A percentile compares a stretch with the other conserved stretches of the same genome.
phyloP scores from a whole-genome alignment of 2,329 filamentous ascomycete genomes.

The Lizonia empirigonia region DNA sequence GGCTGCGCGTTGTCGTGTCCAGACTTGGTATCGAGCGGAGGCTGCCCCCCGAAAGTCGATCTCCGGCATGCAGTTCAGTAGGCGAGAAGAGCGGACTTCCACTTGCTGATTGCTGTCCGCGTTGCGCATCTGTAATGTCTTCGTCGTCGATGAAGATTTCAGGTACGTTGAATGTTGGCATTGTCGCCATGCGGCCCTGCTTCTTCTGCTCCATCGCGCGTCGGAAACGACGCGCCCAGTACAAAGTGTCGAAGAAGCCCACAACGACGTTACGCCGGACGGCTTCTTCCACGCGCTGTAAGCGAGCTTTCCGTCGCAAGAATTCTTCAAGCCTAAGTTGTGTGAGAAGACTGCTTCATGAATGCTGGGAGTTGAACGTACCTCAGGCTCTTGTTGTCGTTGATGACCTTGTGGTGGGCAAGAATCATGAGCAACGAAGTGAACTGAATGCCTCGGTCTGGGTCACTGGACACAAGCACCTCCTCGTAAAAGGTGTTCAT shows the following conservation, averaged over 20 bases:
- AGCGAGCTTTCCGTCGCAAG: constrained; percentile 81
- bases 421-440: constrained; percentile 92
- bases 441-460: constrained; percentile 87
- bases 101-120: constrained; percentile 43
- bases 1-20: constrained; percentile 41
- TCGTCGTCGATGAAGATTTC: constrained; percentile 90
- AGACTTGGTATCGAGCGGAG: constrained; percentile 32
- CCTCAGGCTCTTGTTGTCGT: constrained; percentile 92
- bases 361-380: too few relatives aligned
- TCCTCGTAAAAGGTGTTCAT: constrained; percentile 98
- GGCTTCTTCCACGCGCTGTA: constrained; percentile 94
- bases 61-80: constrained; percentile 34
- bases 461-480: constrained; percentile 90
- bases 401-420: constrained; percentile 98
- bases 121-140: constrained; percentile 55
- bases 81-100: constrained; percentile 44
- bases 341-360: constrained; percentile 1
- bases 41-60: constrained; percentile 36
- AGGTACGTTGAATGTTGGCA: constrained; percentile 82
- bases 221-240: constrained; percentile 84
- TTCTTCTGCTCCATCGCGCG: constrained; percentile 74
- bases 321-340: constrained; percentile 82
- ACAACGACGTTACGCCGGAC: constrained; percentile 88
- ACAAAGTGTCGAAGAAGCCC: constrained; percentile 94
- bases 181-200: constrained; percentile 71